These are phyloP conservation scores for Entomortierella lignicola DNA, from an alignment of 192 early-diverging fungal genomes.

Conservation along the genomic window DNA sequence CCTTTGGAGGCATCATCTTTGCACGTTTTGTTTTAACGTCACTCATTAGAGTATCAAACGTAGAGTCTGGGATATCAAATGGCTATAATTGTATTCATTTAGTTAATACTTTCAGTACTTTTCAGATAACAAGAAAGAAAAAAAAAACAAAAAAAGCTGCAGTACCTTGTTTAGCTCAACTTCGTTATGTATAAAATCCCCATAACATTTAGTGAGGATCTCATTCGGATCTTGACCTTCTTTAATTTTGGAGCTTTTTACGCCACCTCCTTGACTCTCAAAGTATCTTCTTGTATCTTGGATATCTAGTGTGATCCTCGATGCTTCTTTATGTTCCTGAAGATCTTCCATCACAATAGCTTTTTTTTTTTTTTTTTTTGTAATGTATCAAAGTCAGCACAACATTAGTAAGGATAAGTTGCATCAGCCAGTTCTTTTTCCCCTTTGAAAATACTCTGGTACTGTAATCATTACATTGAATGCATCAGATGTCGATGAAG, in stretches of 20 bases:
- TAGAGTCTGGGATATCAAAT: conserved; percentile 23
- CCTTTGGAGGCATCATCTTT: conserved; percentile 44
- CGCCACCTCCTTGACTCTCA: conserved; percentile 69
- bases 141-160: not conserved
- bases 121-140: too few species aligned
- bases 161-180: conserved; percentile 31
- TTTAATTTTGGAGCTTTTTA: conserved; percentile 30
- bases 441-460: too few species aligned
- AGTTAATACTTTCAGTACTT: too few species aligned
- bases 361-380: too few species aligned
- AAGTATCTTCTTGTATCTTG: conserved; percentile 82
- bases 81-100: conserved; percentile 16
- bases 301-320: conserved; percentile 74
- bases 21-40: conserved; percentile 45
- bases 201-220: conserved; percentile 25
- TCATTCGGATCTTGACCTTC: conserved; percentile 33
- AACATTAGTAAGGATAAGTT: too few species aligned
- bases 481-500: conserved; percentile 13
- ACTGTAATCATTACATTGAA: too few species aligned
- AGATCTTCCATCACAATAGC: conserved; percentile 82
- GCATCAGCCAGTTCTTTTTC: too few species aligned
- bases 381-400: too few species aligned
- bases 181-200: conserved; percentile 16
- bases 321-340: conserved; percentile 56
- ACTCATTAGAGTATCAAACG: conserved; percentile 41